Base-by-base conservation (phyloP, 495 filamentous ascomycete species). In the Podospora comata region DNA sequence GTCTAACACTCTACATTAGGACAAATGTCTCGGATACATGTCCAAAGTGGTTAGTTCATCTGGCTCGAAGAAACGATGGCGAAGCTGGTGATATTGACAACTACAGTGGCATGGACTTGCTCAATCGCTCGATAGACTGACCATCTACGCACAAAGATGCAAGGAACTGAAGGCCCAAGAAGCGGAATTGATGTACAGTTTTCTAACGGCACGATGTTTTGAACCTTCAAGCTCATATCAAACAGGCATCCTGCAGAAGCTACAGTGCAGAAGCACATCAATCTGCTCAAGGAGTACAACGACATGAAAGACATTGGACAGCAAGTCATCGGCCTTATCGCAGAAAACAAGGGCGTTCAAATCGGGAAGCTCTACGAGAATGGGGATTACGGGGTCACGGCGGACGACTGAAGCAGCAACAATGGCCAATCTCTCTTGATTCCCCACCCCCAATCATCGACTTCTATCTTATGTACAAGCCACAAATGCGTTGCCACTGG, bases 231-330 rank as follows among this genome's bases (percentile, higher is more conserved):
- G 18, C 11, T 11, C 20, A 15, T 1, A 16, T 32, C 15, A 19
- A 18, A 9, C 26, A 75, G 73, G n/a, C 73, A 75, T 58, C 67
- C 69, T 7, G 54, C 72, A 13, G 70, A 72, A 16, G 20, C 26
- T 23, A 74, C 70, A 0, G 86, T 92, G 28, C 83, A 88, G 62
- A 80, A 75, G 6, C 90, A 93, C 76, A 92, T 92, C 70, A 80
- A 79, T 66, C 81, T 89, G 1, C 79, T 94, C 6, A 89, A 92
- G 72, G 80, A 87, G 64, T 93, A 93, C 81, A 94, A 94, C 76
- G 91, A 92, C 69, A 88, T 93, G 72, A 86, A 88, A 62, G 91
- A 93, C 75, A 78, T 90, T 2, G 91, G 85, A 0, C 88, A 89
- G 74, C 90, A 90, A 0, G 73, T 94, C 19, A 87, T 92, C 78